Evolutionary conservation across 2,329 filamentous ascomycete species (phyloP).

Genomic region (Zalaria sp.): DNA sequence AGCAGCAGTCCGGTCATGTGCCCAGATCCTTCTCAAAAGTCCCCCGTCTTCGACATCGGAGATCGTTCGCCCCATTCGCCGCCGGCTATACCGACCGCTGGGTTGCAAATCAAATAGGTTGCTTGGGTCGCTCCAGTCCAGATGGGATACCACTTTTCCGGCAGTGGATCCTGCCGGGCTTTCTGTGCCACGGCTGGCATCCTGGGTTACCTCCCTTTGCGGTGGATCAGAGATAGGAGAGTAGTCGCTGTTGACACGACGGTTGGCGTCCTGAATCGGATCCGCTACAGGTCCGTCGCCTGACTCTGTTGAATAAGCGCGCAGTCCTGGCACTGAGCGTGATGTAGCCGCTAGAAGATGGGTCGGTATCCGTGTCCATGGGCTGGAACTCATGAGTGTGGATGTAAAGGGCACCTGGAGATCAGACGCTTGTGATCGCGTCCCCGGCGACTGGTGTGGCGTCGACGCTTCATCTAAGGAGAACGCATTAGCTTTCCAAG

Average conservation of each 20-base stretch:
- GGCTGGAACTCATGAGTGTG: neutral
- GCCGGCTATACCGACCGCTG: constrained; percentile 12
- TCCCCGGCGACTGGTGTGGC: too few species aligned
- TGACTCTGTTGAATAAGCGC: neutral
- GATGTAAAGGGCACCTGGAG: neutral
- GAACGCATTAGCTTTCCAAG: too few species aligned
- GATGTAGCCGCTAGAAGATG: neutral
- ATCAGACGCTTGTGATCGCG: too few species aligned
- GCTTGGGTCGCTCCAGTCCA: constrained; percentile 16
- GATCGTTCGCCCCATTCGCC: neutral
- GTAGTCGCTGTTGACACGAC: too few species aligned
- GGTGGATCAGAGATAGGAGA: too few species aligned
- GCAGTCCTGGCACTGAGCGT: neutral
- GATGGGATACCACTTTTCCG: constrained; percentile 6
- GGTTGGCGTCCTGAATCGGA: too few species aligned
- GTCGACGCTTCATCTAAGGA: too few species aligned
- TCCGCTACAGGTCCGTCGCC: neutral
- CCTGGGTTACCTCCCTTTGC: too few species aligned
- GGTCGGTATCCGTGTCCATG: neutral
- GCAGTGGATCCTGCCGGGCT: neutral
- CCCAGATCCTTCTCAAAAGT: too few species aligned
- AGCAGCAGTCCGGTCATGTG: too few species aligned
- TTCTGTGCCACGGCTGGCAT: neutral
- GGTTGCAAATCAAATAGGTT: constrained; percentile 11
- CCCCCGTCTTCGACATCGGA: too few species aligned